phyloP scores from a whole-genome alignment of 1,284 basidiomycete species.

The Cutaneotrichosporon daszewskae region DNA sequence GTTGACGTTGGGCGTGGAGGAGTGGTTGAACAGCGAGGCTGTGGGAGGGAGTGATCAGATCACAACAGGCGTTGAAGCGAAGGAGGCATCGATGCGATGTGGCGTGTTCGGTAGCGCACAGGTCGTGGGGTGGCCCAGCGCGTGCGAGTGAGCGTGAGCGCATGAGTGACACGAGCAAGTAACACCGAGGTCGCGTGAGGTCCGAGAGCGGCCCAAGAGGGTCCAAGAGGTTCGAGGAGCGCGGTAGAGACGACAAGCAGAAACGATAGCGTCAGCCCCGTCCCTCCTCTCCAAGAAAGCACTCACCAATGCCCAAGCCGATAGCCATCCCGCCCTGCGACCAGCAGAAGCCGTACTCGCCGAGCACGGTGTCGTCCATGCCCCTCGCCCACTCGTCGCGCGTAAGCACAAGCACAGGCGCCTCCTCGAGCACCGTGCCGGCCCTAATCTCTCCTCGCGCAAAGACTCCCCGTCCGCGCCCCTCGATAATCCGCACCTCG shows the following conservation, averaged over 20 bases:
- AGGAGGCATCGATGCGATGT: not conserved
- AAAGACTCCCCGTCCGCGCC: constrained; percentile 44
- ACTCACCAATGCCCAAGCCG: constrained; percentile 73
- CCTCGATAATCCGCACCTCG: constrained; percentile 29
- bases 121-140: too few relatives aligned
- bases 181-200: too few relatives aligned
- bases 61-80: too few relatives aligned
- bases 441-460: constrained; percentile 57
- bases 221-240: too few relatives aligned
- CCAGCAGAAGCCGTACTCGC: constrained; percentile 84
- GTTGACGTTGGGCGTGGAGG: constrained; percentile 45
- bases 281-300: too few relatives aligned
- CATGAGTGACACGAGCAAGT: too few relatives aligned
- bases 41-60: not conserved
- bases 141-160: too few relatives aligned
- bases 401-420: constrained; percentile 75
- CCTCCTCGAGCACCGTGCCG: constrained; percentile 69
- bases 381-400: constrained; percentile 66
- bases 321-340: constrained; percentile 72
- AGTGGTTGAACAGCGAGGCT: constrained; percentile 49
- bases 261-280: too few relatives aligned
- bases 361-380: constrained; percentile 60
- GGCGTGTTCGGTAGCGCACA: not conserved
- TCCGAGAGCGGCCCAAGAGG: too few relatives aligned
- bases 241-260: too few relatives aligned